Evolutionary conservation across 2,329 filamentous ascomycete genomes (phyloP).

Genomic region (Fusarium anguioides): DNA sequence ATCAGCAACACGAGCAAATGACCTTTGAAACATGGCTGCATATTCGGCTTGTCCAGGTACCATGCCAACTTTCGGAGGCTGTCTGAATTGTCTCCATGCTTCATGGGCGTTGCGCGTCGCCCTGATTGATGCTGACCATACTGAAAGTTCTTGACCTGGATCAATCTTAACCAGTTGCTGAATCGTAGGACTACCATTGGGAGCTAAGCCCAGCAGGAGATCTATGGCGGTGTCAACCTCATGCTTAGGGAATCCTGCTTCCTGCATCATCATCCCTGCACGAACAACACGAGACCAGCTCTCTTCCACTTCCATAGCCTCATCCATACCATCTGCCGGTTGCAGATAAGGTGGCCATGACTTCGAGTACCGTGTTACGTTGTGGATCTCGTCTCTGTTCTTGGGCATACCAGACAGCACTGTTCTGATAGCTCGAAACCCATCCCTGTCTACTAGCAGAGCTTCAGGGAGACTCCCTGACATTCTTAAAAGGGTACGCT

Average conservation of each 20-base stretch:
- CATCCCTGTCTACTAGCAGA: constrained; percentile 61
- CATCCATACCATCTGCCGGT: constrained; percentile 69
- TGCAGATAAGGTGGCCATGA: constrained; percentile 71
- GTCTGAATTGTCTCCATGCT: constrained; percentile 66
- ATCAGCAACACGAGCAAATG: constrained; percentile 53
- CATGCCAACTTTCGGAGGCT: constrained; percentile 49
- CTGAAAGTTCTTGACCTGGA: constrained; percentile 30
- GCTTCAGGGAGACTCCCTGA: constrained; percentile 61
- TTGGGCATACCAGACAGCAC: constrained; percentile 67
- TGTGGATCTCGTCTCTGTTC: constrained; percentile 60
- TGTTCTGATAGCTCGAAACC: constrained; percentile 65
- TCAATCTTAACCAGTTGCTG: constrained; percentile 54
- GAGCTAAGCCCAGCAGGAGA: constrained; percentile 63
- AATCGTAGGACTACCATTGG: constrained; percentile 66
- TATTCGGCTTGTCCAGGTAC: constrained; percentile 61
- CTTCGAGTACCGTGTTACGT: constrained; percentile 59
- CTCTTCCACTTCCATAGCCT: constrained; percentile 61
- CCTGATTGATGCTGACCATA: constrained; percentile 67
- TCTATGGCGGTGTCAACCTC: constrained; percentile 61
- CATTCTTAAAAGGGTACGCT: constrained; percentile 63
- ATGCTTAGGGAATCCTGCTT: constrained; percentile 64
- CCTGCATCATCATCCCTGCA: constrained; percentile 65
- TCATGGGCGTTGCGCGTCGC: constrained; percentile 71
- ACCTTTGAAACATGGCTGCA: constrained; percentile 69
- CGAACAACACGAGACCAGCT: constrained; percentile 64